These are phyloP conservation scores for Immersiporthe knoxdaviesiana DNA, from an alignment of 2,329 filamentous ascomycete species.

Conservation along the genomic window DNA sequence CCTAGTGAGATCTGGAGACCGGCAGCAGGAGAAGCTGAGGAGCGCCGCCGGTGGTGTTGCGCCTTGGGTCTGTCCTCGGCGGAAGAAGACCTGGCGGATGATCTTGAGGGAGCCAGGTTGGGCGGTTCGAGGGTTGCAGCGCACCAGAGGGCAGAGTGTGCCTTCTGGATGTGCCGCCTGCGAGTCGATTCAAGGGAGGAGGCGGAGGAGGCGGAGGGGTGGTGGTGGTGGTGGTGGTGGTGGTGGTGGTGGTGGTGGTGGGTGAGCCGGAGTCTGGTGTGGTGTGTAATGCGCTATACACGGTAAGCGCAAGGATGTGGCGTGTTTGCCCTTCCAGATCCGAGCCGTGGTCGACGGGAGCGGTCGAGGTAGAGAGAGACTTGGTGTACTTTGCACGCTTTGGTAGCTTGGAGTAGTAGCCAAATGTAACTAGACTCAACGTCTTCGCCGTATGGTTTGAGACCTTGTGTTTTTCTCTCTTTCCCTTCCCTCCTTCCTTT, in stretches of 20 bases:
- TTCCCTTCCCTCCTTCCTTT: neutral
- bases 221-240: neutral
- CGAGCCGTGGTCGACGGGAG: constrained; percentile 3
- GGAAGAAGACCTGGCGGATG: constrained; percentile 56
- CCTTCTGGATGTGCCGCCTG: constrained; percentile 25
- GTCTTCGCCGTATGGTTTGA: neutral
- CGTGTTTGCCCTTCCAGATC: constrained; percentile 9
- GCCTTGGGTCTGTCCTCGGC: constrained; percentile 49
- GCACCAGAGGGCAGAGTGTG: constrained; percentile 32
- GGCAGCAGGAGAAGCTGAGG: constrained; percentile 43
- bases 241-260: neutral
- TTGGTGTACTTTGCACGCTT: neutral
- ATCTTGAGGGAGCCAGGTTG: constrained; percentile 57
- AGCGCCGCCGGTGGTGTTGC: constrained; percentile 55
- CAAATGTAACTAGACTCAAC: neutral
- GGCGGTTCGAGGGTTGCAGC: constrained; percentile 33
- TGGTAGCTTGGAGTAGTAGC: neutral
- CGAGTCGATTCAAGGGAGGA: constrained; percentile 9
- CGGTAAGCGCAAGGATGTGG: constrained; percentile 20
- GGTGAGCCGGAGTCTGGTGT: neutral
- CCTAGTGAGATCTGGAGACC: constrained; percentile 40
- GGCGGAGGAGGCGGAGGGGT: constrained; percentile 6
- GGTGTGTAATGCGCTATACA: neutral
- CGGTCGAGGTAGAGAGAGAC: neutral
- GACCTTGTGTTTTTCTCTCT: neutral